Conservation (phyloP, 495 filamentous ascomycete genomes). For the Rostrohypoxylon terebratum region DNA sequence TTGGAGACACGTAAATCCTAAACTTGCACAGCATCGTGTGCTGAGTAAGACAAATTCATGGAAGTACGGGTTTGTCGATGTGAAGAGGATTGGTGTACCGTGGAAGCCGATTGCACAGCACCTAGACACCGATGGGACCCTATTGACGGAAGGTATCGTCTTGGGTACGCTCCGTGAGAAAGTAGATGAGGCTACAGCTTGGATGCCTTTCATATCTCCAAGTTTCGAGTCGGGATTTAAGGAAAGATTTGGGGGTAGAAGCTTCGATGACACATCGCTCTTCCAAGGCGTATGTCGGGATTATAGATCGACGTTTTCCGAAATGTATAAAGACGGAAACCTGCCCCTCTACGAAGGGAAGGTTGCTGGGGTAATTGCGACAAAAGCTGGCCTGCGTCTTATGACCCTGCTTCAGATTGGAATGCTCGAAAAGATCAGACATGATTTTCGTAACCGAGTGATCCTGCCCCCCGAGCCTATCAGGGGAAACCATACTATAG, state of each 20-base stretch:
- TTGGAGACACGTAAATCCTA: constrained; percentile 20
- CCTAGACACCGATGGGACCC: background rate
- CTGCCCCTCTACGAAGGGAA: constrained; percentile 17
- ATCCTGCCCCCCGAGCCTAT: constrained; percentile 16
- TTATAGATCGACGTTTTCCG: constrained; percentile 12
- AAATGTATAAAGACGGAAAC: constrained; percentile 4
- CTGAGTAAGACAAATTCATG: constrained; percentile 30
- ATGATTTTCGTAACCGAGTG: constrained; percentile 10
- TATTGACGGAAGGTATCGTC: constrained; percentile 15
- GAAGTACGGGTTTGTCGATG: constrained; percentile 30
- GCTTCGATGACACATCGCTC: constrained; percentile 17
- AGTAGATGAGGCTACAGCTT: constrained; percentile 13
- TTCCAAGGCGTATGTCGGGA: constrained; percentile 22
- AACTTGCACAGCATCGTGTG: constrained; percentile 20
- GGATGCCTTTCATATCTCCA: constrained; percentile 19
- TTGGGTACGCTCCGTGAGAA: constrained; percentile 8
- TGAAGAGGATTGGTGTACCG: constrained; percentile 7
- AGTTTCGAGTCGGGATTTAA: constrained; percentile 22
- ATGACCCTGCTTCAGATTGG: constrained; percentile 6
- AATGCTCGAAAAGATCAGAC: constrained; percentile 19
- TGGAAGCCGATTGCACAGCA: constrained; percentile 18
- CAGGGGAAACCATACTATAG: constrained; percentile 20
- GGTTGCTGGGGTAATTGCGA: constrained; percentile 9
- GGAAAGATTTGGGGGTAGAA: constrained; percentile 25
- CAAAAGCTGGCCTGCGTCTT: constrained; percentile 9